Evolutionary conservation across 2,329 filamentous ascomycete species (phyloP).

Genomic region (Botrytis aclada): DNA sequence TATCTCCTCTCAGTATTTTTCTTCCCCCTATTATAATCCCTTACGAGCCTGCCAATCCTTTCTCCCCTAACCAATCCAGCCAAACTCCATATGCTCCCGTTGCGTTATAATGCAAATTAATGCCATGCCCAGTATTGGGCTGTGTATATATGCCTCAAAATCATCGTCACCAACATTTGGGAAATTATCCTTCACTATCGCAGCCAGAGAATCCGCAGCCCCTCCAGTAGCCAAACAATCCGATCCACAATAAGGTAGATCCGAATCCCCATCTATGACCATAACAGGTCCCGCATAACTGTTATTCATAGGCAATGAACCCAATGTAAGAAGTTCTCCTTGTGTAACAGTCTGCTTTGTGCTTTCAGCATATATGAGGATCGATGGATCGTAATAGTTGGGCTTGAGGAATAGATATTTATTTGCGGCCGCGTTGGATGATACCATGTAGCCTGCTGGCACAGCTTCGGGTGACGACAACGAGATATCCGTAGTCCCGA

Average conservation of each 20-base stretch:
- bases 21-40: neutral
- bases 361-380: neutral
- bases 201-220: slow-evolving; percentile 29
- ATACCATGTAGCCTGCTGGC: neutral
- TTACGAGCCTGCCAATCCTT: neutral
- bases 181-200: slow-evolving; percentile 36
- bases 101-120: slow-evolving; percentile 45
- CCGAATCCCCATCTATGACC: slow-evolving; percentile 53
- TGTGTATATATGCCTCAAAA: slow-evolving; percentile 51
- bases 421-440: neutral
- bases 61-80: slow-evolving; percentile 36
- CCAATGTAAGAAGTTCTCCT: neutral
- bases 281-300: slow-evolving; percentile 45
- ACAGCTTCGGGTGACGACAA: neutral
- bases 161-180: slow-evolving; percentile 25
- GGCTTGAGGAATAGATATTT: neutral
- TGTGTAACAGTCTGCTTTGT: neutral
- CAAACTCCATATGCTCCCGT: slow-evolving; percentile 41
- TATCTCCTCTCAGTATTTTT: neutral
- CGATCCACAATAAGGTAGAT: slow-evolving; percentile 59
- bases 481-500: neutral
- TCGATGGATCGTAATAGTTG: neutral
- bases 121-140: slow-evolving; percentile 48
- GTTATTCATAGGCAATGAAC: neutral
- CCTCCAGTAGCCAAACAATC: slow-evolving; percentile 51